These are phyloP conservation scores for Sarocladium brachiariae DNA, from an alignment of 2,329 filamentous ascomycete species.

Conservation along the genomic window DNA sequence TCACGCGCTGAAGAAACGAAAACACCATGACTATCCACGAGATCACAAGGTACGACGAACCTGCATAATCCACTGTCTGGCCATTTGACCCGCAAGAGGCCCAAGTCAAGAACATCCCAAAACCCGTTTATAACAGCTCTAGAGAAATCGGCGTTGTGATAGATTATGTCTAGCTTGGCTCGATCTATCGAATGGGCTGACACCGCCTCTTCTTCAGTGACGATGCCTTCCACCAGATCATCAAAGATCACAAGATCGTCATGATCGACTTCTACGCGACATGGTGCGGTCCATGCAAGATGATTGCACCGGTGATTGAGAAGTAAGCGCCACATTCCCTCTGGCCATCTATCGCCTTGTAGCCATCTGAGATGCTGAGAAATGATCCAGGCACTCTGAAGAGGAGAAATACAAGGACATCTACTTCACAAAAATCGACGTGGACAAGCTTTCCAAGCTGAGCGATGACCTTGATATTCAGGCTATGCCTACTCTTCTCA, in stretches of 20 bases:
- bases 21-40: no score
- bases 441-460: slow-evolving; percentile 68
- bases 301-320: slow-evolving; percentile 63
- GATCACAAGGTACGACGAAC: no score
- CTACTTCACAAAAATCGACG: slow-evolving; percentile 79
- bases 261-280: slow-evolving; percentile 76
- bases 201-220: neutral
- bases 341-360: neutral
- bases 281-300: slow-evolving; percentile 90
- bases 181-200: no score
- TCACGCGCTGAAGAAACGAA: no score
- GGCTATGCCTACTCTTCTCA: slow-evolving; percentile 81
- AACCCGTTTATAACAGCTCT: no score
- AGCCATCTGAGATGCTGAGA: neutral
- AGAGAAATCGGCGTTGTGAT: no score
- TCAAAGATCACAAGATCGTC: slow-evolving; percentile 43
- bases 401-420: slow-evolving; percentile 49
- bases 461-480: slow-evolving; percentile 68
- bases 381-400: slow-evolving; percentile 4
- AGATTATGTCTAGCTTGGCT: no score
- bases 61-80: no score
- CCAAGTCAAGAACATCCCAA: no score
- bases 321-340: slow-evolving; percentile 12
- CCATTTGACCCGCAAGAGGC: no score
- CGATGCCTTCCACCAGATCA: slow-evolving; percentile 11